phyloP scores from a whole-genome alignment of 1,284 basidiomycete species.

The Ceratobasidium sp. region DNA sequence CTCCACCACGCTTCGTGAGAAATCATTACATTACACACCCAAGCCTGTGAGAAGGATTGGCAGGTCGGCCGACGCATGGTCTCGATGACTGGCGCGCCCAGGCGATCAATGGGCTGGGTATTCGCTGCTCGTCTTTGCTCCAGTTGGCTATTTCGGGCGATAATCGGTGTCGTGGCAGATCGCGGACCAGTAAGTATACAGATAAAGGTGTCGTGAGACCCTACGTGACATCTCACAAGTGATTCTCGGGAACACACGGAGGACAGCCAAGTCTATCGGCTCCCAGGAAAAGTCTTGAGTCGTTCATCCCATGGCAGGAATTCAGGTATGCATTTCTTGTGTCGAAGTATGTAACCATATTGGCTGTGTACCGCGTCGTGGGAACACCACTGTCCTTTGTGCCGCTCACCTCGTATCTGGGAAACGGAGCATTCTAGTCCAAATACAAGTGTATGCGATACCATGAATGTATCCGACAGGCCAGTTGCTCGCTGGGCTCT shows the following conservation, averaged over 20 bases:
- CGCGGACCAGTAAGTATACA: background rate
- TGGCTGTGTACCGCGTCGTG: constrained; percentile 12
- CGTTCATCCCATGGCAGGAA: constrained; percentile 16
- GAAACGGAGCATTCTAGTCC: background rate
- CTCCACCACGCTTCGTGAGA: constrained; percentile 11
- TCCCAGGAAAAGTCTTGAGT: constrained; percentile 33
- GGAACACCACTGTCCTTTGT: constrained; percentile 22
- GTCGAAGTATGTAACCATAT: background rate
- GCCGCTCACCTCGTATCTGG: constrained; percentile 30
- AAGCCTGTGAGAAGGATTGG: constrained; percentile 9
- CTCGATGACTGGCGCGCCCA: background rate
- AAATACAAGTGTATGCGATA: constrained; percentile 5
- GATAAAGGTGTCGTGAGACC: background rate
- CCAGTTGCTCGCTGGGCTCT: constrained; percentile 11
- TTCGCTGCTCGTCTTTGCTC: background rate
- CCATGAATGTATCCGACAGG: background rate
- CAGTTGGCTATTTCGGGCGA: background rate
- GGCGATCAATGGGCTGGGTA: background rate
- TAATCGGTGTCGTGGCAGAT: background rate
- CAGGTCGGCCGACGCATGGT: background rate
- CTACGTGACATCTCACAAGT: constrained; percentile 17
- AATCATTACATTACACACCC: background rate
- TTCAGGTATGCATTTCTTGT: background rate
- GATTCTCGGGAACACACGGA: constrained; percentile 23
- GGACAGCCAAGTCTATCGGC: constrained; percentile 16